Base-by-base conservation (phyloP, 192 early-diverging fungal genomes). In the Lobosporangium transversale region DNA sequence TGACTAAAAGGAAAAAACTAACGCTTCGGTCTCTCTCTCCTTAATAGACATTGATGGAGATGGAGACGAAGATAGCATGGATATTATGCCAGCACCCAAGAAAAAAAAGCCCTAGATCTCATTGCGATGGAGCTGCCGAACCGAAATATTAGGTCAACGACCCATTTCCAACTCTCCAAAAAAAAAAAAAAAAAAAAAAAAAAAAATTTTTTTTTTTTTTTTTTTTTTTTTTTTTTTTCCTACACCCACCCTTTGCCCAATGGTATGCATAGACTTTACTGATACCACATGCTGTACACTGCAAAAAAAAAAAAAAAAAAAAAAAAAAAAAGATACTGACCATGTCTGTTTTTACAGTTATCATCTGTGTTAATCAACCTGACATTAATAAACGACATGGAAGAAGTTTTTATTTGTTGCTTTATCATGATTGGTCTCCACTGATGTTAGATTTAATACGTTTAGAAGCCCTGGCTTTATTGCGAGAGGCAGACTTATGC, bases 401-500 rank as follows among this genome's bases (percentile, higher is more conserved):
- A n/a, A n/a, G n/a, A n/a, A n/a, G n/a, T n/a, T n/a, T n/a, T n/a
- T n/a, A n/a, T n/a, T n/a, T n/a, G n/a, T n/a, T n/a, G n/a, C n/a
- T n/a, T n/a, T 29, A 8, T 45, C 24, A 68, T 58, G 24, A 53
- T 24, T 48, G 57, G 35, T 53, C 40, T 15, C 42, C 56, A 2
- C 31, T 26, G 4, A 23, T 23, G 12, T 35, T 37, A 31, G 47
- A 14, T 20, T 76, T 76, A 53, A 67, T 58, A 4, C 73, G 50
- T 42, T 76, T 76, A 3, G 73, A 47, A 0, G 73, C 73, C 14
- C 73, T 58, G 47, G 73, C 73, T 23, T 76, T 76, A 40, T 82
- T 82, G 14, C 75, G 49, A 18, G 80, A 58, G 5, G 81, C 80
- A 11, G 85, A 86, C 59, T 86, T 87, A 61, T 90, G 87, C 62